Evolutionary conservation across 169 alveolate species (phyloP).

Genomic region (Plasmodium inui): DNA sequence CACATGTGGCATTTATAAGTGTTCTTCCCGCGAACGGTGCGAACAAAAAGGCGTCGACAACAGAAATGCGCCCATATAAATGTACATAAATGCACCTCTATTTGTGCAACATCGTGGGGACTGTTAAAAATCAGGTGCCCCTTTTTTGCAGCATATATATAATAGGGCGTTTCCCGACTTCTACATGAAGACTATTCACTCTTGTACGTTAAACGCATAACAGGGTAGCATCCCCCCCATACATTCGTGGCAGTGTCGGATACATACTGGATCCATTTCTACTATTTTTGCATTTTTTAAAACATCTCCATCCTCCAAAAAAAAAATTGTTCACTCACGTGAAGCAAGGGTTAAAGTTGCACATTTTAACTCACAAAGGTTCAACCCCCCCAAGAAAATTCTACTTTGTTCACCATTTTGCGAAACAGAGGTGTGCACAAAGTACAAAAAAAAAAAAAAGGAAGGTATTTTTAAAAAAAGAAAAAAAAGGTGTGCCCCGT

Average conservation of each 20-base stretch:
- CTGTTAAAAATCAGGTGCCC: neutral
- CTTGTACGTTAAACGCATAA: neutral
- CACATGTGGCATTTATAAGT: neutral
- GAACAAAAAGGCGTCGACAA: neutral
- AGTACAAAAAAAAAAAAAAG: neutral
- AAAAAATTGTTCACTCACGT: neutral
- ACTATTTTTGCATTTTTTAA: neutral
- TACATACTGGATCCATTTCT: neutral
- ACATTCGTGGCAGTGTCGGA: neutral
- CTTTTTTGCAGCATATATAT: neutral
- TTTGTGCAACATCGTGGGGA: neutral
- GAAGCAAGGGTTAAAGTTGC: neutral
- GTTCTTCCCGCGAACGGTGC: neutral
- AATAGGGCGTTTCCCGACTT: neutral
- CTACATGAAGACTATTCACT: conserved; percentile 4
- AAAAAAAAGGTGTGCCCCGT: neutral
- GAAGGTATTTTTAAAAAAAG: neutral
- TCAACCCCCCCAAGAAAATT: neutral
- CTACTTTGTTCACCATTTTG: neutral
- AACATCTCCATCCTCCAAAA: neutral
- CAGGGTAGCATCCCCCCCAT: neutral
- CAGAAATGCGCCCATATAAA: neutral
- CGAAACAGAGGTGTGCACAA: neutral
- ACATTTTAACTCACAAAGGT: neutral
- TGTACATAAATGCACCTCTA: neutral